Evolutionary conservation across 2,329 filamentous ascomycete genomes (phyloP).

Genomic region (Cladosporium sp.): DNA sequence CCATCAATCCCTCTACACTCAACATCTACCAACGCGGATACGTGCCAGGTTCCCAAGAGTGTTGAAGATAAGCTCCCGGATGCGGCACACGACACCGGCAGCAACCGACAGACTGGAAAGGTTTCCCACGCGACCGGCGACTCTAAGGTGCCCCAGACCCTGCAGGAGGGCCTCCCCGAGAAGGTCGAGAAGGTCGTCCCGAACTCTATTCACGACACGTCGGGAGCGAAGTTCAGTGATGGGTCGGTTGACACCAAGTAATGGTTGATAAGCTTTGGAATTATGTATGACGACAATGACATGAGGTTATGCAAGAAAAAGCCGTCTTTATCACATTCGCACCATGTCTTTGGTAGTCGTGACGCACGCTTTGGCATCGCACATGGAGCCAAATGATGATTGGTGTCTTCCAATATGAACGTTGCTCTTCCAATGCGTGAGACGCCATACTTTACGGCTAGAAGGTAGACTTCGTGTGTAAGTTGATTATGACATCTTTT

Average conservation of each 20-base stretch:
- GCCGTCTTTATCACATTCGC: too few species aligned
- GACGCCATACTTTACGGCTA: too few species aligned
- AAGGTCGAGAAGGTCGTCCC: slow-evolving; percentile 39
- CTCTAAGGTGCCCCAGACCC: slow-evolving; percentile 37
- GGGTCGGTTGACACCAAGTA: slow-evolving; percentile 17
- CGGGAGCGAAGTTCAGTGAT: slow-evolving; percentile 20
- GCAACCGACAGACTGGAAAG: slow-evolving; percentile 29
- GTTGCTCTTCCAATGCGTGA: too few species aligned
- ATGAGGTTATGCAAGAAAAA: too few species aligned
- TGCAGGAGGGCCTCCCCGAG: slow-evolving; percentile 41
- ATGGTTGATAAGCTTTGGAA: neutral
- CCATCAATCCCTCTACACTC: neutral
- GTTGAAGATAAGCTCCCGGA: slow-evolving; percentile 37
- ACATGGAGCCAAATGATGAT: too few species aligned
- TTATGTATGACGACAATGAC: too few species aligned
- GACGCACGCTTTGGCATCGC: too few species aligned
- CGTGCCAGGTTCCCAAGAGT: slow-evolving; percentile 25
- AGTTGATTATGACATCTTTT: too few species aligned
- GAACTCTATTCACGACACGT: slow-evolving; percentile 38
- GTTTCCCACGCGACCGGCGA: slow-evolving; percentile 36
- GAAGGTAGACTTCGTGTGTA: too few species aligned
- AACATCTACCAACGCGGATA: neutral
- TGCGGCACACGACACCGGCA: slow-evolving; percentile 33
- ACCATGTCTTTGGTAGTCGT: too few species aligned
- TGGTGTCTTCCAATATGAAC: too few species aligned